These are phyloP conservation scores for Pseudocercospora musae DNA, from an alignment of 2,329 filamentous ascomycete genomes.

Conservation along the genomic window DNA sequence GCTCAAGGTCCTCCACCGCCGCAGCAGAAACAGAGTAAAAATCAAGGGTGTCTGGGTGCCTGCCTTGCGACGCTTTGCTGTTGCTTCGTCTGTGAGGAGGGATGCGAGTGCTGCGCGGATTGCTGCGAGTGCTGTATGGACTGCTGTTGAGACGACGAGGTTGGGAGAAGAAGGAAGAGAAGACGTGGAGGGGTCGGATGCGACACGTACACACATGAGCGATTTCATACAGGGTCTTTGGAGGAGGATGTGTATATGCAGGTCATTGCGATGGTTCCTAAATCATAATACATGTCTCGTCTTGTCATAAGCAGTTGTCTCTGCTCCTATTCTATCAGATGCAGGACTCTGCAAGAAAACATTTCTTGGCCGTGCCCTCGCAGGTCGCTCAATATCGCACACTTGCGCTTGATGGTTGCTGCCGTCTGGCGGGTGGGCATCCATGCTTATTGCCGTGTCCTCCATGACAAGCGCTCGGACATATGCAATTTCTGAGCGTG, in stretches of 20 bases:
- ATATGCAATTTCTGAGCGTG: not conserved
- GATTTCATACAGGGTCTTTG: not conserved
- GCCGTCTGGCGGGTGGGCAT: too few relatives aligned
- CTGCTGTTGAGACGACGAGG: slow-evolving; percentile 11
- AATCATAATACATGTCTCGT: slow-evolving; percentile 6
- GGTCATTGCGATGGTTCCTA: slow-evolving; percentile 18
- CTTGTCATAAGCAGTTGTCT: not conserved
- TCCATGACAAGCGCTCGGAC: not conserved
- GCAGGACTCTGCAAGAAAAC: not conserved
- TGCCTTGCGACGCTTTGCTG: slow-evolving; percentile 59
- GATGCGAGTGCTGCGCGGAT: slow-evolving; percentile 62
- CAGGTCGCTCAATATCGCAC: not conserved
- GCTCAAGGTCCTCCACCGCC: slow-evolving; percentile 38
- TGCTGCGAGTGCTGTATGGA: slow-evolving; percentile 52
- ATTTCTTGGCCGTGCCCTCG: not conserved
- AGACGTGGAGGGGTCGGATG: not conserved
- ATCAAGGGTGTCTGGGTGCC: slow-evolving; percentile 50
- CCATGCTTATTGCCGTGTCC: too few relatives aligned
- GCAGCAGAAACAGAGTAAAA: slow-evolving; percentile 44
- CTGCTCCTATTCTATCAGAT: not conserved
- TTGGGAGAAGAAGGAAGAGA: not conserved
- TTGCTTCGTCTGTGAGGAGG: slow-evolving; percentile 62
- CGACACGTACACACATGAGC: not conserved
- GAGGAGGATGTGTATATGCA: slow-evolving; percentile 22
- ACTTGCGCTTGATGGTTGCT: not conserved